phyloP scores from a whole-genome alignment of 805 yeast species.

The Wickerhamiella sergipiensis region DNA sequence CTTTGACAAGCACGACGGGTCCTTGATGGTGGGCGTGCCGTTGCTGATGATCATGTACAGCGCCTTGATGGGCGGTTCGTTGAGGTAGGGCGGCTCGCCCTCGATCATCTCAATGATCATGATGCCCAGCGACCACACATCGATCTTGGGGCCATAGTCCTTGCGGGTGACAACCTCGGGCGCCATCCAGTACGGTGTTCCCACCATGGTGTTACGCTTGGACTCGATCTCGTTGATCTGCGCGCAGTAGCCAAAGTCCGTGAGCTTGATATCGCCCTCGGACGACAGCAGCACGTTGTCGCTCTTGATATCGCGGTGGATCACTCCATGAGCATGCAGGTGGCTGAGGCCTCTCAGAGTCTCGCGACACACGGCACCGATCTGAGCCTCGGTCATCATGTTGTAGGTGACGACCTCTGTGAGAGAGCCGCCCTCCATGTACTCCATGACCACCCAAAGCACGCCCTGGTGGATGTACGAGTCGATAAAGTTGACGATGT shows the following conservation, averaged over 20 bases:
- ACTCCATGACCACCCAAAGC: slow-evolving; percentile 97
- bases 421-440: slow-evolving; percentile 96
- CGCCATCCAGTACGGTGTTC: slow-evolving; percentile 99
- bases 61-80: slow-evolving; percentile 91
- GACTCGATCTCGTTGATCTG: slow-evolving; percentile 68
- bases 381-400: slow-evolving; percentile 78
- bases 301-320: slow-evolving; percentile 91
- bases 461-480: slow-evolving; percentile 49
- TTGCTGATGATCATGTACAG: slow-evolving; percentile 88
- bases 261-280: slow-evolving; percentile 80
- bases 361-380: slow-evolving; percentile 88
- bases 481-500: slow-evolving; percentile 88
- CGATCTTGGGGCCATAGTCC: slow-evolving; percentile 94
- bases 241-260: slow-evolving; percentile 96
- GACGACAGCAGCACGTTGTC: slow-evolving; percentile 78
- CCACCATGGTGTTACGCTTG: slow-evolving; percentile 96
- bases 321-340: slow-evolving; percentile 81
- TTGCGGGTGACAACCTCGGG: slow-evolving; percentile 94
- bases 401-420: slow-evolving; percentile 91
- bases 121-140: slow-evolving; percentile 95
- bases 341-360: slow-evolving; percentile 76
- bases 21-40: slow-evolving; percentile 88
- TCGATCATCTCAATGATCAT: slow-evolving; percentile 98
- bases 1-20: slow-evolving; percentile 64
- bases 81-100: slow-evolving; percentile 96